Conservation (phyloP, 345 rosid genomes). For the Sisymbrium altissimum region DNA sequence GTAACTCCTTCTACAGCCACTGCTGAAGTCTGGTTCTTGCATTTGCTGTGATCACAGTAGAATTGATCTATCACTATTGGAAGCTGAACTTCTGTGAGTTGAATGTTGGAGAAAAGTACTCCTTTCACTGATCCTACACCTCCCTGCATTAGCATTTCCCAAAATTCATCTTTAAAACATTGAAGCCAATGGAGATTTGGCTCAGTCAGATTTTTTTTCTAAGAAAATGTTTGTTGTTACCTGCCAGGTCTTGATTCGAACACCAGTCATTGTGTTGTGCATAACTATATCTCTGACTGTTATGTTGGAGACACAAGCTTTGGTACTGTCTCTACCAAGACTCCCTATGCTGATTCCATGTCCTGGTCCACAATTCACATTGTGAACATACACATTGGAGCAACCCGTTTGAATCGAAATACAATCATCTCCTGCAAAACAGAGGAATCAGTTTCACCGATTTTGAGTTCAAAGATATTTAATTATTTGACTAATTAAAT, state of each 20-base stretch:
- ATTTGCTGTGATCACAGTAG: constrained; percentile 74
- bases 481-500: background rate
- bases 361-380: constrained; percentile 92
- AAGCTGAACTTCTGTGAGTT: constrained; percentile 81
- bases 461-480: too few species aligned
- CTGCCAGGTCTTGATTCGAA: constrained; percentile 99
- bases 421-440: constrained; percentile 87
- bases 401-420: constrained; percentile 91
- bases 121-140: constrained; percentile 89
- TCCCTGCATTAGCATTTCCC: constrained; percentile 51
- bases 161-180: background rate
- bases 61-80: constrained; percentile 90
- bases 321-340: constrained; percentile 71
- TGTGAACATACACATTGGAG: constrained; percentile 77
- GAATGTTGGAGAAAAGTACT: constrained; percentile 86
- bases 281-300: constrained; percentile 73
- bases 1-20: constrained; percentile 85
- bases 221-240: constrained; percentile 36
- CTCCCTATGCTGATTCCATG: constrained; percentile 98
- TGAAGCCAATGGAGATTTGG: background rate
- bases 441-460: background rate
- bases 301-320: constrained; percentile 95
- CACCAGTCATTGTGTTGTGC: constrained; percentile 87
- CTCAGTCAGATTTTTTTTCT: background rate
- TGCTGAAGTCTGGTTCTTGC: constrained; percentile 80